These are phyloP conservation scores for Raffaelea deltoideospora DNA, from an alignment of 2,329 filamentous ascomycete species.

Conservation along the genomic window DNA sequence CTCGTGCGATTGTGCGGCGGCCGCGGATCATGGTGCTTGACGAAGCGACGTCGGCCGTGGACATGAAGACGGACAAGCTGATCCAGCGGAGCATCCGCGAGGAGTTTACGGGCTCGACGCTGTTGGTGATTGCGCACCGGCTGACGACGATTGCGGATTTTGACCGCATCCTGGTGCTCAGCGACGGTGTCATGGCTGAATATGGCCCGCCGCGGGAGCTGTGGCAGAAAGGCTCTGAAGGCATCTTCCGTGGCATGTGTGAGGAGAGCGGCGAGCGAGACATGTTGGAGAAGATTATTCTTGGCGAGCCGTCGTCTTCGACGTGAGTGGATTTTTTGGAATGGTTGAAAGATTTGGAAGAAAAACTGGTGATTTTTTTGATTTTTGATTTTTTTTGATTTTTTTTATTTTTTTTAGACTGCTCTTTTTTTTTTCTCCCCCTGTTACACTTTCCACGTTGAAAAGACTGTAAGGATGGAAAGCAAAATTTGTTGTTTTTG, in stretches of 20 bases:
- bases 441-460: no score
- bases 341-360: not conserved
- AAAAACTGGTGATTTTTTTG: no score
- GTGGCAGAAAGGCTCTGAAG: constrained; percentile 32
- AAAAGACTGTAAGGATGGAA: no score
- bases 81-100: constrained; percentile 61
- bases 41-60: constrained; percentile 65
- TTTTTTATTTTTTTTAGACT: not conserved
- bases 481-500: no score
- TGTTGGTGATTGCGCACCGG: constrained; percentile 62
- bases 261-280: constrained; percentile 44
- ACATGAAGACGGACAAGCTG: constrained; percentile 59
- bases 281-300: constrained; percentile 31
- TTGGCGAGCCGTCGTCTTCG: constrained; percentile 12
- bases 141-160: constrained; percentile 66
- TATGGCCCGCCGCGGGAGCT: constrained; percentile 50
- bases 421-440: no score
- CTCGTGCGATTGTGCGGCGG: constrained; percentile 54
- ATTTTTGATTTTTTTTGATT: not conserved
- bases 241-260: constrained; percentile 49
- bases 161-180: constrained; percentile 57
- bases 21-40: constrained; percentile 70
- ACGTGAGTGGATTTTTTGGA: not conserved
- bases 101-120: constrained; percentile 52
- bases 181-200: constrained; percentile 51